Base-by-base conservation (phyloP, 345 rosid species). In the Melaleuca alternifolia region DNA sequence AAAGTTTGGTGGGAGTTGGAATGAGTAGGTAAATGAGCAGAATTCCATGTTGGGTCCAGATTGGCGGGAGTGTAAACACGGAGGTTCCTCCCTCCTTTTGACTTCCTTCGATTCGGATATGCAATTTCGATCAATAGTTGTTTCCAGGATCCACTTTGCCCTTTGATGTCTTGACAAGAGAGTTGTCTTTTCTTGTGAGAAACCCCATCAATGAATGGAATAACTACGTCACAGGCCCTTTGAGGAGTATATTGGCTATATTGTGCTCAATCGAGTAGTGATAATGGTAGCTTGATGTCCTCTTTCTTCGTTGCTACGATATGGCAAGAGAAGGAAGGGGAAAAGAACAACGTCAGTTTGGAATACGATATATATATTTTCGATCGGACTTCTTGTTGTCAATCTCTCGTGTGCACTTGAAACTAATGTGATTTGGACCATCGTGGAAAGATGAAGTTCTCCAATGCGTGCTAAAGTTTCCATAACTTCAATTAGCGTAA, bases 241-340 rank as follows among this genome's bases (percentile, higher is more conserved):
- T 30, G 0, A 65, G 23, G 46, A 16, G 8, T 2, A 30, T 2
- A 11, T 5, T 1, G 0, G 26, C 26, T 11, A 26, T 26, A n/a
- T 2, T 10, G 0, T 14, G 0, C 23, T 8, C 1, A 16, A 57
- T 11, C 0, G n/a, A n/a, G 15, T 20, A 3, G 24, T 24, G 56
- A 18, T 7, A 6, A 8, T 53, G 7, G 2, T 3, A 53, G 8
- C 56, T 53, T 2, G 56, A 18, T 21, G 14, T 13, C 16, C 15
- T 51, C 51, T 50, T 50, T 51, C 15, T 3, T 51, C 15, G 1
- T 51, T 5, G 54, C 6, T 18, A 18, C 18, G 20, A 52, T 52
- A 15, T 4, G 1, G 14, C 14, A 1, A 18, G 18, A 51, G 18
- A 14, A 51, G 14, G n/a, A 52, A 52, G 7, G 54, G 6, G 54